Base-by-base conservation (phyloP, 176 grass and related monocot species). In the Aegilops speltoides region DNA sequence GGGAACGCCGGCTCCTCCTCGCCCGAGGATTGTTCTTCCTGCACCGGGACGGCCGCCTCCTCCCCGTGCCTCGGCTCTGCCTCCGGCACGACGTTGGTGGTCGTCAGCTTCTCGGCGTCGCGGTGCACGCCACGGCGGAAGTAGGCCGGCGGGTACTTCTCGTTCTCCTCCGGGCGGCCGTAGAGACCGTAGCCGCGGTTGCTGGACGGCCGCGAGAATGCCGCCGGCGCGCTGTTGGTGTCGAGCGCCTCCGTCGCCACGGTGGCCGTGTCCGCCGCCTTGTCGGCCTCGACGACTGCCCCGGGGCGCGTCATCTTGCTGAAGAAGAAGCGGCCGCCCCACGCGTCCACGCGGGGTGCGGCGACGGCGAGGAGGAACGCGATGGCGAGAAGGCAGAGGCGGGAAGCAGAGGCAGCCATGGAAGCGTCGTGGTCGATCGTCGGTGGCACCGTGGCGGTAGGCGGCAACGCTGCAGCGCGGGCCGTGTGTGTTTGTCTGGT, bases 91-190 rank as follows among this genome's bases (percentile, higher is more conserved):
- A 31, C 43, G 73, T 45, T 36, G 64, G 89, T 78, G 31, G 83
- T 83, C 23, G 85, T 91, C 81, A 68, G 61, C 81, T 84, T 91
- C 26, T 91, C 85, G 68, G 76, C 22, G 85, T 91, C 73, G 85
- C 19, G 89, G 85, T 91, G 89, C 81, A 87, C 89, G 85, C 89
- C 89, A 63, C 85, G 81, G 76, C 69, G 89, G 89, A 84, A 91
- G 89, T 91, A 91, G 48, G 52, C 60, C 46, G 80, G 68, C 68
- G 89, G 89, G 77, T 85, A 85, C 48, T 50, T 85, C 81, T 91
- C 85, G 62, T 29, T 77, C 85, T 91, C 85, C 81, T 85, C 85
- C 3, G 85, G 89, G 29, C 77, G 89, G 38, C 89, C 85, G 85
- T 91, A 91, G 8, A 91, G 89, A 28, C 85, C 89, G 77, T 91